phyloP scores from a whole-genome alignment of 108 stramenopile species.

The Cyclotella kingstonii region DNA sequence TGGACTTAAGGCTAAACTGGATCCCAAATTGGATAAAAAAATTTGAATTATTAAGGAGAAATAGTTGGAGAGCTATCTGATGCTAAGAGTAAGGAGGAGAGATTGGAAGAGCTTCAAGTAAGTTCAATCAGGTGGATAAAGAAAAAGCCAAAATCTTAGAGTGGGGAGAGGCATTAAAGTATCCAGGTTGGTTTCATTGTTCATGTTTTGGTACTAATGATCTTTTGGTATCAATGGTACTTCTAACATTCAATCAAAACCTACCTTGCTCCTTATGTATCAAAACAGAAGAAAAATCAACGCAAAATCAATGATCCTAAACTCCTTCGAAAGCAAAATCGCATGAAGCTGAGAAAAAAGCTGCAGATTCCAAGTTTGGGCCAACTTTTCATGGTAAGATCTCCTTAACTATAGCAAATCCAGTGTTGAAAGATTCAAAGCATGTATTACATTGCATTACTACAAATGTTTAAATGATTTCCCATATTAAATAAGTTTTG shows the following conservation, averaged over 20 bases:
- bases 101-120: slow-evolving; percentile 69
- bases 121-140: slow-evolving; percentile 55
- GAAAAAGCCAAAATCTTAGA: slow-evolving; percentile 68
- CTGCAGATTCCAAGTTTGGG: too few relatives aligned
- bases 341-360: slow-evolving; percentile 83
- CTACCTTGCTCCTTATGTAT: neutral
- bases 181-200: slow-evolving; percentile 50
- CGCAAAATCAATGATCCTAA: slow-evolving; percentile 83
- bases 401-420: too few relatives aligned
- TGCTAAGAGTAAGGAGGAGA: slow-evolving; percentile 76
- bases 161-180: slow-evolving; percentile 79
- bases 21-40: slow-evolving; percentile 59
- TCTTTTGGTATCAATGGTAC: neutral
- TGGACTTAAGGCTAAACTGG: slow-evolving; percentile 55
- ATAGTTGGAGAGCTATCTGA: slow-evolving; percentile 81
- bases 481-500: too few relatives aligned
- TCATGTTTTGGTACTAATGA: neutral
- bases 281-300: slow-evolving; percentile 32
- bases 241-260: neutral
- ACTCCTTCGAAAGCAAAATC: slow-evolving; percentile 78
- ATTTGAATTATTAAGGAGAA: slow-evolving; percentile 66
- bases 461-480: too few relatives aligned
- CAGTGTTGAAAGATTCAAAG: too few relatives aligned
- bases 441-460: too few relatives aligned
- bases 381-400: too few relatives aligned